Percentiles rank a stretch among this genome's conserved stretches.
Evolutionary conservation across 2,329 filamentous ascomycete genomes (phyloP).

Genomic region (Aspergillus felis): DNA sequence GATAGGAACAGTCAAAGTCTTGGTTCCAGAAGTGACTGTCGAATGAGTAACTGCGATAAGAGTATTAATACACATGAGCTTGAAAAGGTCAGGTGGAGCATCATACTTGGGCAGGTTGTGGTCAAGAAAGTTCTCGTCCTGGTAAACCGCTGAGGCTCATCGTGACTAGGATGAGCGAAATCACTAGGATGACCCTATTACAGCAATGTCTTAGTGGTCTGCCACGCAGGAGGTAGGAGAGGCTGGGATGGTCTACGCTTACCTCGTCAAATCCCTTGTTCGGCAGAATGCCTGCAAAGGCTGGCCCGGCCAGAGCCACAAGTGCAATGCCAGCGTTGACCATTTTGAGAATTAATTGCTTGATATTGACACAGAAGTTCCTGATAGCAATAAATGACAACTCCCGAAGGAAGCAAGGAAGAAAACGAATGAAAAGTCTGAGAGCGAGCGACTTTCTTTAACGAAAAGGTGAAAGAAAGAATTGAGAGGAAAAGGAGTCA

Average conservation of each 20-base stretch:
- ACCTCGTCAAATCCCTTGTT: slow-evolving; percentile 13
- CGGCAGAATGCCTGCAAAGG: slow-evolving; percentile 32
- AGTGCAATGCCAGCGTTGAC: slow-evolving; percentile 32
- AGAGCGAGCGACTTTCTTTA: slow-evolving; percentile 15
- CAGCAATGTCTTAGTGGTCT: neutral
- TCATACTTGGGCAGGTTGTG: slow-evolving; percentile 32
- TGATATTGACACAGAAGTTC: slow-evolving; percentile 11
- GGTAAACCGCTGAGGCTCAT: slow-evolving; percentile 19
- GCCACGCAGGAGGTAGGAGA: neutral
- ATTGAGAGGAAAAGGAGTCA: neutral
- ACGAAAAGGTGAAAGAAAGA: slow-evolving; percentile 12
- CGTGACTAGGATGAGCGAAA: neutral
- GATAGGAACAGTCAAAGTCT: slow-evolving; percentile 26
- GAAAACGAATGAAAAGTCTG: slow-evolving; percentile 20
- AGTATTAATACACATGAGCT: neutral
- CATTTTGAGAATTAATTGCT: slow-evolving; percentile 24
- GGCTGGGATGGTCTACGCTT: neutral
- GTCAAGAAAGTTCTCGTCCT: slow-evolving; percentile 32
- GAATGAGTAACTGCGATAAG: slow-evolving; percentile 25
- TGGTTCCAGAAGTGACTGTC: slow-evolving; percentile 26
- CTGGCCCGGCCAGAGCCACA: slow-evolving; percentile 33
- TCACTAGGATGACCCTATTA: neutral
- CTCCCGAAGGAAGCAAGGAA: slow-evolving; percentile 1
- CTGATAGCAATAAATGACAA: slow-evolving; percentile 11
- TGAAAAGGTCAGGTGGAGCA: neutral